Evolutionary conservation across 805 yeast species (phyloP).

Genomic region (Teunomyces gatunensis): DNA sequence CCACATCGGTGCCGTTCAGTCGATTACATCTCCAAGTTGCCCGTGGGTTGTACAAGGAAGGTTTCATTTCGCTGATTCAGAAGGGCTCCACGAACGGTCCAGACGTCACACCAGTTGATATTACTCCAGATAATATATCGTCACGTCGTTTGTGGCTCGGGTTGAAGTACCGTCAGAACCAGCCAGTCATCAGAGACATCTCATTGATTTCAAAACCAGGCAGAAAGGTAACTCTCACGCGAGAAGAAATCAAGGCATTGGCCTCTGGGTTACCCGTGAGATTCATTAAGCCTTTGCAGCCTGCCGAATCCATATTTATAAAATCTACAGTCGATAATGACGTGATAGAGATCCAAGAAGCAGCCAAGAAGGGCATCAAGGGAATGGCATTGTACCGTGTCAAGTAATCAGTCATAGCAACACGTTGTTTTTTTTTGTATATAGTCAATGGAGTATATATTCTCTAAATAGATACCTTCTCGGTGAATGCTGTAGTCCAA

Average conservation of each 20-base stretch:
- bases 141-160: conserved; percentile 90
- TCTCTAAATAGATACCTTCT: conserved; percentile 27
- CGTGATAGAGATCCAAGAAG: conserved; percentile 80
- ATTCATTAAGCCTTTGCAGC: conserved; percentile 74
- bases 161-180: conserved; percentile 78
- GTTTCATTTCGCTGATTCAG: conserved; percentile 79
- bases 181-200: conserved; percentile 72
- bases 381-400: conserved; percentile 86
- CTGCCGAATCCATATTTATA: conserved; percentile 85
- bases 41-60: conserved; percentile 83
- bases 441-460: conserved; percentile 5
- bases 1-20: conserved; percentile 81
- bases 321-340: conserved; percentile 42
- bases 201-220: conserved; percentile 82
- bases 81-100: conserved; percentile 86
- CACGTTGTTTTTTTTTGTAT: conserved; percentile 3
- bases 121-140: conserved; percentile 82
- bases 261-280: conserved; percentile 76
- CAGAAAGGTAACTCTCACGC: conserved; percentile 62
- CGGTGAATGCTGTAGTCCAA: conserved; percentile 68
- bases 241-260: conserved; percentile 65
- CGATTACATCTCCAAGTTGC: conserved; percentile 81
- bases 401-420: conserved; percentile 27
- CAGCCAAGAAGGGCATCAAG: conserved; percentile 64
- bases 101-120: conserved; percentile 68